Evolutionary conservation across 2,329 filamentous ascomycete species (phyloP).

Genomic region (Endothia cerciana): DNA sequence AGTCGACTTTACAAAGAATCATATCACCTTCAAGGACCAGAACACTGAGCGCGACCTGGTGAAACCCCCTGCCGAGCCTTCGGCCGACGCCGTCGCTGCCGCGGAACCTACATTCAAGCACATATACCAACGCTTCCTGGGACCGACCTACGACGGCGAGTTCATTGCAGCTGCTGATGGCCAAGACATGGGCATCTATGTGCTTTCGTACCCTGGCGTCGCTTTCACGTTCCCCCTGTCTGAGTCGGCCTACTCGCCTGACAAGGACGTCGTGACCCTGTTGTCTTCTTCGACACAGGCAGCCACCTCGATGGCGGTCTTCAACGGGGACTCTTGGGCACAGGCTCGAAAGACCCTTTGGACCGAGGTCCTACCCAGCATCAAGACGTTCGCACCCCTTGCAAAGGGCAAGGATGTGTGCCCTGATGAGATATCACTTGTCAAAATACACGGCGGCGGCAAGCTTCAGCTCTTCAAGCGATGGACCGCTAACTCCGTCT

Average conservation of each 20-base stretch:
- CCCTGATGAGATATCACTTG: slow-evolving; percentile 86
- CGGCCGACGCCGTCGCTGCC: slow-evolving; percentile 32
- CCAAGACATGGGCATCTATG: slow-evolving; percentile 72
- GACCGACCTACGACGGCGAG: slow-evolving; percentile 92
- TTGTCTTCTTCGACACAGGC: slow-evolving; percentile 78
- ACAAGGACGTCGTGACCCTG: slow-evolving; percentile 82
- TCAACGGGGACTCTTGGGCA: slow-evolving; percentile 88
- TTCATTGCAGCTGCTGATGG: slow-evolving; percentile 70
- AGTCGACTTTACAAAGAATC: slow-evolving; percentile 83
- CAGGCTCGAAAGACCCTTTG: slow-evolving; percentile 79
- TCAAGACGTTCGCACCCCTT: slow-evolving; percentile 71
- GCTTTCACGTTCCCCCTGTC: slow-evolving; percentile 88
- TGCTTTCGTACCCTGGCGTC: slow-evolving; percentile 91
- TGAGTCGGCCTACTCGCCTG: slow-evolving; percentile 72
- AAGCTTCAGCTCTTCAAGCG: slow-evolving; percentile 77
- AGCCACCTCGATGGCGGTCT: slow-evolving; percentile 87
- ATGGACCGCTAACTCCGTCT: slow-evolving; percentile 66
- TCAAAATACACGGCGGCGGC: slow-evolving; percentile 78
- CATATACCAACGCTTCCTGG: slow-evolving; percentile 91
- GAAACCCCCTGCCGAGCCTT: slow-evolving; percentile 56
- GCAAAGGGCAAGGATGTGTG: slow-evolving; percentile 75
- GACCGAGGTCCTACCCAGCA: slow-evolving; percentile 72
- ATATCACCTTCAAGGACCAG: slow-evolving; percentile 76
- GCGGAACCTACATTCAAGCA: slow-evolving; percentile 80
- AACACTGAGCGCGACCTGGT: slow-evolving; percentile 72